Evolutionary conservation across 805 yeast species (phyloP).

Genomic region (Kregervanrija pseudodelftensis): DNA sequence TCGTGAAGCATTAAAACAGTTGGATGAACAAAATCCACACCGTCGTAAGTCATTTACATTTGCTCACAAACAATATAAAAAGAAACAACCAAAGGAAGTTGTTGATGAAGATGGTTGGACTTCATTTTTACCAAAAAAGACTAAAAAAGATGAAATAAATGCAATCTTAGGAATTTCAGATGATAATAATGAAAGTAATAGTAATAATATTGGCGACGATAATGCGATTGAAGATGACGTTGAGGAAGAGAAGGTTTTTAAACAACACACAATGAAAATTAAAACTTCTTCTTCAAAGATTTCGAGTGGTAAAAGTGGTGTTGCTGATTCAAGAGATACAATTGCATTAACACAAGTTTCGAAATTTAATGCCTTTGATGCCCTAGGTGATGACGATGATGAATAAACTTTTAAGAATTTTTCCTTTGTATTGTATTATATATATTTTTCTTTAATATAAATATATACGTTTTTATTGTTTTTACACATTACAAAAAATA

Average conservation of each 20-base stretch:
- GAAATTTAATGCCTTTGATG: slow-evolving; percentile 76
- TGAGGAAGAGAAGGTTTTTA: slow-evolving; percentile 35
- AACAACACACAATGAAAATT: slow-evolving; percentile 45
- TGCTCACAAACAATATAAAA: slow-evolving; percentile 32
- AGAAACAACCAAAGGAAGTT: slow-evolving; percentile 38
- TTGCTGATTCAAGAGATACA: slow-evolving; percentile 58
- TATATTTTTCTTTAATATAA: too few relatives aligned
- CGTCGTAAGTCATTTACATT: slow-evolving; percentile 60
- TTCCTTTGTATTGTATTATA: too few relatives aligned
- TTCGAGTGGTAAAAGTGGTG: slow-evolving; percentile 61
- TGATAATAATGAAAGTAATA: too few relatives aligned
- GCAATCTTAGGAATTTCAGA: slow-evolving; percentile 3
- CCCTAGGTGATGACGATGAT: slow-evolving; percentile 54
- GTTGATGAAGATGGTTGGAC: slow-evolving; percentile 85
- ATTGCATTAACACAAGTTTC: slow-evolving; percentile 59
- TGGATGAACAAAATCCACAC: slow-evolving; percentile 22
- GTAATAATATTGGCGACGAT: slow-evolving; percentile 13
- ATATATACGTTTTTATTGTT: too few relatives aligned
- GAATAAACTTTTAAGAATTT: slow-evolving; percentile 20
- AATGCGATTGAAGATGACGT: slow-evolving; percentile 38
- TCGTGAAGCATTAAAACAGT: slow-evolving; percentile 32
- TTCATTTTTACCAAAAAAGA: slow-evolving; percentile 39
- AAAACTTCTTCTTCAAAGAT: slow-evolving; percentile 71
- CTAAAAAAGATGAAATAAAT: slow-evolving; percentile 31
- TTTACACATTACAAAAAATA: too few relatives aligned